Evolutionary conservation across 768 basidiomycete species (phyloP).

Genomic region (Hypsizygus marmoreus): DNA sequence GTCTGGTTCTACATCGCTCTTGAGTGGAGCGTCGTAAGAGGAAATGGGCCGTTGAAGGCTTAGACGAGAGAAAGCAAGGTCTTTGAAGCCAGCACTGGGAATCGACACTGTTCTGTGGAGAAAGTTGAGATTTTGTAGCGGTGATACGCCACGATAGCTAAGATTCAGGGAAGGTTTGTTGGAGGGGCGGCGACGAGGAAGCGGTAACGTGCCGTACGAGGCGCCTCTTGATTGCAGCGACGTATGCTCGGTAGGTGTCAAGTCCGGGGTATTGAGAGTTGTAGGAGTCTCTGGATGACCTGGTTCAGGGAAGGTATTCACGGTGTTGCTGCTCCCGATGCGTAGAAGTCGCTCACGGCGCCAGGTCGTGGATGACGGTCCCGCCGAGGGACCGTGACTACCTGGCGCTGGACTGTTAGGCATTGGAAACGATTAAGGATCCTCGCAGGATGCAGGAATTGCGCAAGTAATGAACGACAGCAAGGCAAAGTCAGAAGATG

Average conservation of each 20-base stretch:
- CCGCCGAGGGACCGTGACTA: constrained; percentile 27
- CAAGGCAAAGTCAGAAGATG: neutral
- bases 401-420: constrained; percentile 3
- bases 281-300: constrained; percentile 8
- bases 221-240: constrained; percentile 31
- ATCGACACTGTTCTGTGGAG: constrained; percentile 35
- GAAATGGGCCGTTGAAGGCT: constrained; percentile 65
- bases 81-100: constrained; percentile 38
- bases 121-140: constrained; percentile 35
- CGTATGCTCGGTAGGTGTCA: constrained; percentile 34
- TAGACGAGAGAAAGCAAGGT: constrained; percentile 42
- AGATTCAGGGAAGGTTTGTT: constrained; percentile 31
- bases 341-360: constrained; percentile 60
- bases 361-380: constrained; percentile 60
- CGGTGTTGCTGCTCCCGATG: constrained; percentile 44
- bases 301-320: constrained; percentile 12
- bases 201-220: constrained; percentile 62
- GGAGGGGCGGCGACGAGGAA: constrained; percentile 25
- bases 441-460: neutral
- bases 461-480: neutral
- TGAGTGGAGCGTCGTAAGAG: constrained; percentile 63
- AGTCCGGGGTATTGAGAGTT: constrained; percentile 6
- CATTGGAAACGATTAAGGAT: constrained; percentile 4
- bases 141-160: constrained; percentile 36
- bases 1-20: constrained; percentile 44